phyloP scores from a whole-genome alignment of 495 filamentous ascomycete species.

The Neurospora sp. region DNA sequence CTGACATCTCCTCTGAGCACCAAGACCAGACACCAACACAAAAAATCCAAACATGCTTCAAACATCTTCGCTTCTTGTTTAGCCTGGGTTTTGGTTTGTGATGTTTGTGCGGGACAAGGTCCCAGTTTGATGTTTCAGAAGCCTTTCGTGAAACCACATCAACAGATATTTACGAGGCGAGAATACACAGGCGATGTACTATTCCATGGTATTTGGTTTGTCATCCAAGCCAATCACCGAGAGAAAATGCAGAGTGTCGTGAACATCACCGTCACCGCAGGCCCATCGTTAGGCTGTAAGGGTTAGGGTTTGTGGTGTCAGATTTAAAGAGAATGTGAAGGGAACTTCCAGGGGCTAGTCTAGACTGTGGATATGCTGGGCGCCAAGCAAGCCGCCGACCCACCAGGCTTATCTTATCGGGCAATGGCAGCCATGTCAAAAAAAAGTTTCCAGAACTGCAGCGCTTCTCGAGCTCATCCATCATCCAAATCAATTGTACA shows the following conservation, averaged over 20 bases:
- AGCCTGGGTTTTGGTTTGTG: background rate
- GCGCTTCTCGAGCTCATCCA: conserved; percentile 2
- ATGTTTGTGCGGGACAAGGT: background rate
- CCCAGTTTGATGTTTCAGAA: background rate
- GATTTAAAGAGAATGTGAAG: background rate
- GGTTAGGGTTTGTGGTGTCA: background rate
- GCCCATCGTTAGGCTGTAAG: background rate
- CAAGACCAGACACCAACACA: too few species aligned
- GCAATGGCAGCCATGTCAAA: conserved; percentile 9
- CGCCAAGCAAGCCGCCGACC: background rate
- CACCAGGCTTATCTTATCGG: conserved; percentile 20
- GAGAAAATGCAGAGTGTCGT: background rate
- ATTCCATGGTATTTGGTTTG: too few species aligned
- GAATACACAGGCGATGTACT: background rate
- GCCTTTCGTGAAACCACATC: background rate
- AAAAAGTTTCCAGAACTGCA: conserved; percentile 19
- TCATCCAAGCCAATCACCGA: background rate
- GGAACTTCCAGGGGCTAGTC: background rate
- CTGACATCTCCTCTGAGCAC: background rate
- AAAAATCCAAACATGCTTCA: too few species aligned
- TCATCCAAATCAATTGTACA: conserved; percentile 7
- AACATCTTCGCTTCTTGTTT: too few species aligned
- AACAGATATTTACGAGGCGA: too few species aligned
- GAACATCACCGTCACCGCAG: background rate
- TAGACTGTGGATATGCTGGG: background rate